Evolutionary conservation across 352 stramenopile genomes (phyloP), one percentile per base, ranked within the genome.

Genomic region (Salisapilia sapeloensis): DNA sequence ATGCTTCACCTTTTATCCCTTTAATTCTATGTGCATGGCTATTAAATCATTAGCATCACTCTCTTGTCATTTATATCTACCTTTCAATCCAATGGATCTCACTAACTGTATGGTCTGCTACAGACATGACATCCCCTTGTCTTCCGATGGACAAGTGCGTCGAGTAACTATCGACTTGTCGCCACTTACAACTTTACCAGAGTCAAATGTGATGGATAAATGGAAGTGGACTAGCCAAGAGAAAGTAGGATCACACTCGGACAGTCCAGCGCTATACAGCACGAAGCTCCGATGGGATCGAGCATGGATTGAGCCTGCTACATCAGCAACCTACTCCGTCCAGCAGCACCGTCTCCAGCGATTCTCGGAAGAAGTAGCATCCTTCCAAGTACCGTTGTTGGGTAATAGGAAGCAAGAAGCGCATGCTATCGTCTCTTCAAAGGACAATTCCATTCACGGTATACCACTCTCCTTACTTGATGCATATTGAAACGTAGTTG

Each of bases 351-450:
- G 69, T 14, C 33, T 60, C 9, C 42, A 78, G 20, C 33, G 45
- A 6, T 84, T 84, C 33, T 71, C 57, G 0, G 69, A 84, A 34
- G 44, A 80, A 30, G 31, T 84, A 1, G 53, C 62, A n/a, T 82
- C 69, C 12, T 77, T 78, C 34, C 35, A 56, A 9, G 62, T 80
- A 1, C 69, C 69, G 7, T 33, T 84, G 12, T 71, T 66, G 28
- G 57, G 35, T 6, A 67, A 71, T 26, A 52, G 50, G 6, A 64
- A 64, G 23, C 69, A 84, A 44, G 49, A 46, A 24, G 59, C 62
- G 8, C 50, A 69, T n/a, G 48, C 44, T 5, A 60, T 84, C 43
- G 44, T 48, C 2, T 48, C 69, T 2, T 60, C 75, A n/a, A 57
- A 57, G 0, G 63, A 79, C 20, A 53, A 67, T 24, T 77, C 69